A percentile compares a stretch with the other conserved stretches of the same genome.
These are phyloP conservation scores for Vaccinium corymbosum DNA, from an alignment of 148 eudicot species.

Conservation along the genomic window DNA sequence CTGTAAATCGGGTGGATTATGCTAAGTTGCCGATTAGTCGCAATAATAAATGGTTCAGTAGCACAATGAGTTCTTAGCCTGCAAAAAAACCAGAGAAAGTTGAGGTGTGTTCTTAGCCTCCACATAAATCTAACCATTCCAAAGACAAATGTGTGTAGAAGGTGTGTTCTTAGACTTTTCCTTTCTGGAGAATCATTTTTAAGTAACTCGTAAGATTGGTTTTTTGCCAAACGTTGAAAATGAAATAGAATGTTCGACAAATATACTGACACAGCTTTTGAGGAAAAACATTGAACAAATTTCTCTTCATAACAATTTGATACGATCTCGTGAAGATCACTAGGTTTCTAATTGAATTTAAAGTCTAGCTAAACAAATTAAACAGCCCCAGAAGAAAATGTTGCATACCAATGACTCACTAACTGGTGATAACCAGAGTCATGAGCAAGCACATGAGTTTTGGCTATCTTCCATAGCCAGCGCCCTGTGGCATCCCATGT, in stretches of 20 bases:
- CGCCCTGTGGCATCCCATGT: too few species aligned
- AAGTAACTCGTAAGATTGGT: too few species aligned
- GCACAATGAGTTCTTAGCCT: constrained; percentile 81
- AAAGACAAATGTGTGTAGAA: too few species aligned
- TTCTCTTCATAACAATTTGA: background rate
- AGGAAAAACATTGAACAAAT: background rate
- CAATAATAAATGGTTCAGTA: constrained; percentile 75
- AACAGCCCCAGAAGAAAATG: too few species aligned
- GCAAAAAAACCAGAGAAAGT: constrained; percentile 2
- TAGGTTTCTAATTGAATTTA: background rate
- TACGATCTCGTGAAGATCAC: too few species aligned
- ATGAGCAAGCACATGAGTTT: constrained; percentile 42
- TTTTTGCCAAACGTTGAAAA: too few species aligned
- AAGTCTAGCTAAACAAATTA: background rate
- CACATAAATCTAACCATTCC: too few species aligned
- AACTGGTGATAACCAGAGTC: background rate
- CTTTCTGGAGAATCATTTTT: too few species aligned
- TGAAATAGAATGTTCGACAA: too few species aligned
- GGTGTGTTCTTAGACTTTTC: too few species aligned
- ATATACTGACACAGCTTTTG: too few species aligned
- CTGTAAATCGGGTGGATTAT: constrained; percentile 75
- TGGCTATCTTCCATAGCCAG: too few species aligned
- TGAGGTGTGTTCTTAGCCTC: background rate
- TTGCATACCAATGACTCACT: background rate
- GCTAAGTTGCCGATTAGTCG: constrained; percentile 67